Evolutionary conservation across 768 basidiomycete species (phyloP), one percentile per base, ranked within the genome.

Genomic region (Leucogyrophana mollusca): DNA sequence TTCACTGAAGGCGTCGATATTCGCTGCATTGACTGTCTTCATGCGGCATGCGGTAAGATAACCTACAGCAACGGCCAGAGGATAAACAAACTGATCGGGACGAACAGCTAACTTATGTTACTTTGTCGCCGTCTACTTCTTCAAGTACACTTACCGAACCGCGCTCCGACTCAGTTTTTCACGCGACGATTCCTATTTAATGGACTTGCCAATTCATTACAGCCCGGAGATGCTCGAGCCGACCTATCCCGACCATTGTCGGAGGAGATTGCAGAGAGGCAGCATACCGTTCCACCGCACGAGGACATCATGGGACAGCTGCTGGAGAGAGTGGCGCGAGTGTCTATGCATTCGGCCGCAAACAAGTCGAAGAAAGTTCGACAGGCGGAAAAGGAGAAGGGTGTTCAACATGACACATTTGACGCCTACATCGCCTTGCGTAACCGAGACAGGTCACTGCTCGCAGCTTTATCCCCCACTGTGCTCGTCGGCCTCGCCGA

Each of bases 61-160:
- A 14, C 38, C n/a, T n/a, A n/a, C n/a, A n/a, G n/a, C n/a, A 21
- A 49, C 34, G 43, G 24, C 45, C 36, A 46, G 18, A 7, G 7
- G 27, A 30, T 7, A 7, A 30, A 7, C 6, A 30, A 6, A 13
- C 50, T 52, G 40, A 55, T 57, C 46, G 47, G 56, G 22, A 38
- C 54, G n/a, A 39, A 25, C 52, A 80, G 83, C 70, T 86, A 74
- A 86, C 82, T 78, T 82, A 86, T 86, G 83, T 83, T 75, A 70
- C 73, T 80, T 79, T 82, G 83, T 76, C 83, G 80, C 69, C 76
- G 69, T 69, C 66, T 74, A 67, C 64, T 77, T 58, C 68, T 70
- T 55, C 71, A 71, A 76, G 69, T 70, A 66, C 68, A 71, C 65
- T 60, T 69, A 56, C 61, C 58, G 45, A 68, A 62, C 55, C 47